Evolutionary conservation across 352 stramenopile species (phyloP), one percentile per base, ranked within the genome.

Genomic region (Plasmopara viticola): DNA sequence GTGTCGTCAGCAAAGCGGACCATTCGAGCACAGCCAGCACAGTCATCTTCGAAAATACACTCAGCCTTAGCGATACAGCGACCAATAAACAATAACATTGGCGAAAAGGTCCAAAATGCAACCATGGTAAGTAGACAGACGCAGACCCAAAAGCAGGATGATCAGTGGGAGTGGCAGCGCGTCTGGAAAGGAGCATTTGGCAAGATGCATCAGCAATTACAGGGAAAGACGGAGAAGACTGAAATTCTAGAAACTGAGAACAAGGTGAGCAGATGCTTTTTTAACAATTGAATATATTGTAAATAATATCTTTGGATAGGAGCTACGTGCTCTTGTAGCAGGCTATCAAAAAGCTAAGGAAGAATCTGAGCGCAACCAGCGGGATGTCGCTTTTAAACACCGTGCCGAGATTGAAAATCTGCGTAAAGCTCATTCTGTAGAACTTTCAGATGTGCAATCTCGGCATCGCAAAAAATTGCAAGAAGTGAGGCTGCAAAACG

Each of bases 181-280:
- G 66, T 86, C 28, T 88, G 78, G 74, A 84, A 85, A 72, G 73
- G 71, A 34, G 73, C 74, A 9, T 88, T 88, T 47, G 71, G 85
- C 51, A 73, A 73, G 40, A 77, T 86, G 59, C 74, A 53, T 0
- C 56, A 52, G 2, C 60, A 86, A 33, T 44, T 84, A 14, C 50
- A 72, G 25, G 46, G 56, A 1, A 68, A 66, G 15, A 62, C 58
- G 1, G 40, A 65, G 9, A 44, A 8, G 10, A 12, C 5, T 35
- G 44, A 67, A 6, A 46, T 56, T 9, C 58, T 85, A 37, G 31
- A 41, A 20, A 60, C 52, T 2, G 68, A 84, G 18, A 65, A 84
- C 52, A 87, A 83, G 58, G 70, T 80, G 41, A 13, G 6, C 10
- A 12, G 31, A 35, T 15, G 29, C 14, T 37, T 20, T 40, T 20